Conservation (phyloP, 768 basidiomycete species). For the Boletus rubroflammeus region DNA sequence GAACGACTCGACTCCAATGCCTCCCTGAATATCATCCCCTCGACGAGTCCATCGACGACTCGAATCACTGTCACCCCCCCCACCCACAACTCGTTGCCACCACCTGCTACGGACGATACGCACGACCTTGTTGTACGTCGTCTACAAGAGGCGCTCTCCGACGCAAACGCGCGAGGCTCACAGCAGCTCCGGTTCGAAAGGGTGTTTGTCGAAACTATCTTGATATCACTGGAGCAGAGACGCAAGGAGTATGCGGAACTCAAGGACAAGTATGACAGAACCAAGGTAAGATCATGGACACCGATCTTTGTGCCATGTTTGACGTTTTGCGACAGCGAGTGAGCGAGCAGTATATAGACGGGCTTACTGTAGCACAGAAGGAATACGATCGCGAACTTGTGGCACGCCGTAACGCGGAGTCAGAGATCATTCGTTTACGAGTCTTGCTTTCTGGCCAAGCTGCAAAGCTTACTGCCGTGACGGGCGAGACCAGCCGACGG, state of each 20-base stretch:
- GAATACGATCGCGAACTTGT: slow-evolving; percentile 93
- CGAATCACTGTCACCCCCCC: slow-evolving; percentile 48
- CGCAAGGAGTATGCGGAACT: slow-evolving; percentile 59
- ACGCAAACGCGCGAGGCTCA: slow-evolving; percentile 56
- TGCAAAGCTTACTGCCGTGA: slow-evolving; percentile 79
- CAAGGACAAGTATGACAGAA: slow-evolving; percentile 76
- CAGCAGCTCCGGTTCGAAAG: slow-evolving; percentile 68
- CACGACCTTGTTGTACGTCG: slow-evolving; percentile 46
- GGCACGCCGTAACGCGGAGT: slow-evolving; percentile 85
- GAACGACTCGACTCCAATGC: slow-evolving; percentile 28
- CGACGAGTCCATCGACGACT: slow-evolving; percentile 18
- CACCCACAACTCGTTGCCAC: slow-evolving; percentile 25
- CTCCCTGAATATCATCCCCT: slow-evolving; percentile 14
- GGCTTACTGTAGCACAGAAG: slow-evolving; percentile 86
- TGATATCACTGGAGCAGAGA: slow-evolving; percentile 62
- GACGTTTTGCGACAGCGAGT: slow-evolving; percentile 55
- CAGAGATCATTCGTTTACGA: slow-evolving; percentile 82
- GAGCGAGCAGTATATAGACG: slow-evolving; percentile 89
- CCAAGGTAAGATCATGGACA: slow-evolving; percentile 61
- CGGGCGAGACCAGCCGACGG: slow-evolving; percentile 70
- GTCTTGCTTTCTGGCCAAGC: slow-evolving; percentile 88
- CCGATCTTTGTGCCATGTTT: neutral
- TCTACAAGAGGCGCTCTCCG: slow-evolving; percentile 59
- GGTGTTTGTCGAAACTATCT: slow-evolving; percentile 66
- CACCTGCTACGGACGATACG: slow-evolving; percentile 31